Conservation (phyloP, 1,139 yeast species). For the Yamadazyma mexicana region DNA sequence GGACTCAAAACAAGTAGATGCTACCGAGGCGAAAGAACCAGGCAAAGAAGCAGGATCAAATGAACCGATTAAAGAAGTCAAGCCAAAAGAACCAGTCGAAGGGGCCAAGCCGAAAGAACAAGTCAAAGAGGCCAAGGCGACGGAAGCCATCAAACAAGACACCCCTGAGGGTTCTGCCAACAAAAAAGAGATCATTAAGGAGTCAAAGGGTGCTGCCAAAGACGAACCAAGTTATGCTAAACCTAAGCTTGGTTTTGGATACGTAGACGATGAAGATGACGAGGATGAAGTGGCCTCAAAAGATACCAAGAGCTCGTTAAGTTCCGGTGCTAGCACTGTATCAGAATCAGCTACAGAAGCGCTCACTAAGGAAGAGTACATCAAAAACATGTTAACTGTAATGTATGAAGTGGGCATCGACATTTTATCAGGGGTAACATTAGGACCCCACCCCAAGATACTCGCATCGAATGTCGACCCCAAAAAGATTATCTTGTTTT, state of each 20-base stretch:
- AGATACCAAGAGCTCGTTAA: too few species aligned
- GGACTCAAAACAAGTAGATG: background rate
- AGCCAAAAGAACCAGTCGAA: too few species aligned
- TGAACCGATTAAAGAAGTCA: too few species aligned
- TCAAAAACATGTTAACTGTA: background rate
- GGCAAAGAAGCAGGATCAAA: too few species aligned
- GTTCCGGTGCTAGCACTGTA: slow-evolving; percentile 2
- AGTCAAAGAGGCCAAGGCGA: too few species aligned
- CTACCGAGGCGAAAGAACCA: background rate
- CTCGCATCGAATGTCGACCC: slow-evolving; percentile 7
- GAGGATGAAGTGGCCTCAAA: too few species aligned
- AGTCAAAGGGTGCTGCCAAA: too few species aligned
- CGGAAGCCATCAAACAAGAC: too few species aligned
- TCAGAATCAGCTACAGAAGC: slow-evolving; percentile 3
- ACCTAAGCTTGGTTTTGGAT: slow-evolving; percentile 42
- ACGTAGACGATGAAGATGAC: slow-evolving; percentile 26
- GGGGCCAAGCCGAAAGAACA: too few species aligned
- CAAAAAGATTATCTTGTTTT: slow-evolving; percentile 7
- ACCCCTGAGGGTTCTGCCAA: too few species aligned
- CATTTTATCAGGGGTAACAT: slow-evolving; percentile 8
- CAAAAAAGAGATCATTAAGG: too few species aligned
- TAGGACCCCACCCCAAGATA: slow-evolving; percentile 4
- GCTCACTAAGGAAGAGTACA: background rate
- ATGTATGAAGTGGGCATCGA: slow-evolving; percentile 11
- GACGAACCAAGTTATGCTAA: slow-evolving; percentile 25